Evolutionary conservation across 2,329 filamentous ascomycete species (phyloP), one percentile per base, ranked within the genome.

Genomic region (Fusarium sp.): DNA sequence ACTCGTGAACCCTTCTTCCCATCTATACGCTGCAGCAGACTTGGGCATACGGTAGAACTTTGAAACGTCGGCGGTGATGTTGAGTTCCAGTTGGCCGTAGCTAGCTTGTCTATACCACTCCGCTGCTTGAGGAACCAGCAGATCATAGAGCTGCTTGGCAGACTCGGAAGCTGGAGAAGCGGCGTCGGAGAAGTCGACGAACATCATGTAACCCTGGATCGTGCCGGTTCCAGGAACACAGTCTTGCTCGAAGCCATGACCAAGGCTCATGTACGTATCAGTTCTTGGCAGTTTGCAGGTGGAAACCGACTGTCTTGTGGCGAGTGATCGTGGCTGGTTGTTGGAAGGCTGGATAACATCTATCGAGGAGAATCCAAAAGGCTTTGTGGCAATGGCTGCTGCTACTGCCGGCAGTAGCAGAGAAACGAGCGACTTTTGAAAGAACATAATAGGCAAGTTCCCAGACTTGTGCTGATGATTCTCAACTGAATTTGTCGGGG

Each of bases 131-230:
- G 66, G 62, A 4, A 73, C 42, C 1, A 70, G 46, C 16, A 66
- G 31, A 38, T 72, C 58, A 13, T 62, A 54, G 1, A 78, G 65
- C 4, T 55, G 51, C 45, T 75, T 23, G 0, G 75, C 75, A 1
- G 74, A 65, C n/a, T 74, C 69, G 3, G 54, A 56, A 0, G 65
- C 65, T 11, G 33, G 44, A 12, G 58, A 53, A 3, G 71, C 69
- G 5, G 55, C 40, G 11, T 80, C 78, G 3, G 68, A 57, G 49
- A 79, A 80, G 67, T 80, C 78, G 53, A 80, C 71, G 58, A 80
- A 80, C 33, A 81, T 69, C 78, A 81, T 79, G 55, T 71, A 75
- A 16, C 72, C 77, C 11, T 56, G 67, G 3, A 79, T 64, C 0
- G 72, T 73, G 10, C 79, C 79, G 1, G 67, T 74, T 53, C 75